Base-by-base conservation (phyloP, 495 filamentous ascomycete genomes). In the Aspergillus panamensis region DNA sequence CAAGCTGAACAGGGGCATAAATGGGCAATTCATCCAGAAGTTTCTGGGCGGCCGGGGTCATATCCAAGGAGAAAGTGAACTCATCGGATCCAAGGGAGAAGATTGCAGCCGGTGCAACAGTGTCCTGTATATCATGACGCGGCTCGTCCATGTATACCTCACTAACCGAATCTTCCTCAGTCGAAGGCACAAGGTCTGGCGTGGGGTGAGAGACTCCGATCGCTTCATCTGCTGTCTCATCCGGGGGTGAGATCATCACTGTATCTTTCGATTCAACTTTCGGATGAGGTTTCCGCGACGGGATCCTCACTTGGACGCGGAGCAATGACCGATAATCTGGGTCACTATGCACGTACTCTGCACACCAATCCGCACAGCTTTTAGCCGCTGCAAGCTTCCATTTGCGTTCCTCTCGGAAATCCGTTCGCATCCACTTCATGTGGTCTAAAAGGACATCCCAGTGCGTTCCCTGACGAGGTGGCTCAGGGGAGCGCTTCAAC, bases 351-450 rank as follows among this genome's bases (percentile, higher is more conserved):
- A 90, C 80, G 80, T 87, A 97, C 63, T 91, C 86, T 1, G 88
- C 87, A 72, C 92, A 97, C 66, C 84, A 85, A 55, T 86, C 76
- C 3, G 91, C 92, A 43, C 92, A 78, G 51, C 85, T 87, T 51
- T 83, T 84, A 3, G 92, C 91, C 40, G 87, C 82, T 48, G 89
- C 84, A 58, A 86, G 84, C 70, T 97, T 97, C 91, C 90, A 96
- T 68, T 95, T 96, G 29, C 90, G 76, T 70, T 98, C 94, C 73
- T 96, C 90, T 31, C 88, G 80, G 64, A 97, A 97, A 74, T 98
- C 94, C 2, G 90, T 96, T 37, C 90, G 83, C 85, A 98, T 90
- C 95, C 94, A 97, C 70, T 91, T 96, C 83, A 92, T 89, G 72
- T 98, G 90, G 60, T 90, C 81, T 8, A 97, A 73, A 40, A 97